Evolutionary conservation across 352 stramenopile species (phyloP).

Genomic region (Pythium sukuiense): DNA sequence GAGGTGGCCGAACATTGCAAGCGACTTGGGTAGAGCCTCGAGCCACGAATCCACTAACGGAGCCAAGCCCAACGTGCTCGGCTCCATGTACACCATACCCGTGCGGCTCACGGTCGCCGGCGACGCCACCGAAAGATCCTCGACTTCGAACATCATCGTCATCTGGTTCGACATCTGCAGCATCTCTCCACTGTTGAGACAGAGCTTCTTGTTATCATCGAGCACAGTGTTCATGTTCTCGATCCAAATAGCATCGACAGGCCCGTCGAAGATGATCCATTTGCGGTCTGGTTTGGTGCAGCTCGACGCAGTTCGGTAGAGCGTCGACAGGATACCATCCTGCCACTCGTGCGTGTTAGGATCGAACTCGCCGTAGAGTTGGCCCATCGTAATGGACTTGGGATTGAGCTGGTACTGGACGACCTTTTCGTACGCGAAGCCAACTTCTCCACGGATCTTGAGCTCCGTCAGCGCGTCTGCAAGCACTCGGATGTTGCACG

Average conservation of each 20-base stretch:
- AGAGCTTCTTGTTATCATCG: conserved; percentile 96
- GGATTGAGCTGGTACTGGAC: conserved; percentile 93
- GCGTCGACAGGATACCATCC: conserved; percentile 93
- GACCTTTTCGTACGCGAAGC: conserved; percentile 89
- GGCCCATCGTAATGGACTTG: conserved; percentile 94
- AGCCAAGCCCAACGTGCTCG: conserved; percentile 86
- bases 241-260: conserved; percentile 95
- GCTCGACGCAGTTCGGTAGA: conserved; percentile 89
- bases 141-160: conserved; percentile 98
- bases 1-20: conserved; percentile 34
- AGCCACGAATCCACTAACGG: conserved; percentile 92
- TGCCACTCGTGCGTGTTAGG: conserved; percentile 95
- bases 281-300: conserved; percentile 90
- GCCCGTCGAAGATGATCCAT: conserved; percentile 95
- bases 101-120: conserved; percentile 94
- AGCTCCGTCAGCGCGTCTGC: conserved; percentile 89
- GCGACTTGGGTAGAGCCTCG: conserved; percentile 53
- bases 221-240: conserved; percentile 97
- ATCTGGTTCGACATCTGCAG: conserved; percentile 95
- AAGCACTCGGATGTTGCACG: conserved; percentile 88
- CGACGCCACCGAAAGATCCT: conserved; percentile 93
- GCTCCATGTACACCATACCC: conserved; percentile 97
- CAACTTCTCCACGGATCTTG: conserved; percentile 65
- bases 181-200: conserved; percentile 93
- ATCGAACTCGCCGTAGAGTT: conserved; percentile 95